These are phyloP conservation scores for Kluyveromyces aestuarii DNA, from an alignment of 805 yeast genomes.

Conservation along the genomic window DNA sequence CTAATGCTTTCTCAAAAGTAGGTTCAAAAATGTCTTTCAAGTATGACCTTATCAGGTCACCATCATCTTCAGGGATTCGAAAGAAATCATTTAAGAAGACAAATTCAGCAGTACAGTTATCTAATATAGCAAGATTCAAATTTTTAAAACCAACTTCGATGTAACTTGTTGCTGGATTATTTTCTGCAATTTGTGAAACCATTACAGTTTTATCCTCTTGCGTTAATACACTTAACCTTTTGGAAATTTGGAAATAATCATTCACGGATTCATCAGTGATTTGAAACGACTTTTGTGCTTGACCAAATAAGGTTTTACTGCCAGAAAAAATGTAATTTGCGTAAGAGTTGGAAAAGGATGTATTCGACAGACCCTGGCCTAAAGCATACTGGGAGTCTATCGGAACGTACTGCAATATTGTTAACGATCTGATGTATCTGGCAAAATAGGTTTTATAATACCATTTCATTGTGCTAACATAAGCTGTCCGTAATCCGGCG, in stretches of 20 bases:
- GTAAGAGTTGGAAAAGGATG: constrained; percentile 19
- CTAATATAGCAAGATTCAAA: constrained; percentile 62
- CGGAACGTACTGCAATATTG: constrained; percentile 45
- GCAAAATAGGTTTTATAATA: constrained; percentile 75
- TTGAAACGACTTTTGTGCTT: constrained; percentile 3
- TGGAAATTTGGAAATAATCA: constrained; percentile 52
- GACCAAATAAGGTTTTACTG: constrained; percentile 8
- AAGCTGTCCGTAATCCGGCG: constrained; percentile 66
- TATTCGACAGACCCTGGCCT: constrained; percentile 34
- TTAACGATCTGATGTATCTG: constrained; percentile 64
- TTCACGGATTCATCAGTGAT: constrained; percentile 27
- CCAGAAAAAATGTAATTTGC: constrained; percentile 19
- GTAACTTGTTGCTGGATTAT: constrained; percentile 55
- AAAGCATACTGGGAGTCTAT: constrained; percentile 50
- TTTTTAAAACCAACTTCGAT: constrained; percentile 67
- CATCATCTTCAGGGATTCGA: constrained; percentile 24
- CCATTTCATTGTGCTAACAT: constrained; percentile 87
- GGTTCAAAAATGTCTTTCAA: constrained; percentile 45
- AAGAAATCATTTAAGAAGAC: constrained; percentile 67
- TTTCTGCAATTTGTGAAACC: constrained; percentile 79
- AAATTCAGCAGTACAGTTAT: constrained; percentile 71
- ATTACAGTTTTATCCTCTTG: constrained; percentile 55
- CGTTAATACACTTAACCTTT: constrained; percentile 49
- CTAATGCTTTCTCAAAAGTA: constrained; percentile 41
- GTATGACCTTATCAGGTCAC: constrained; percentile 35